Percentiles rank a stretch among this genome's conserved stretches.
These are phyloP conservation scores for Chiua virens DNA, from an alignment of 768 basidiomycete genomes.

Conservation along the genomic window DNA sequence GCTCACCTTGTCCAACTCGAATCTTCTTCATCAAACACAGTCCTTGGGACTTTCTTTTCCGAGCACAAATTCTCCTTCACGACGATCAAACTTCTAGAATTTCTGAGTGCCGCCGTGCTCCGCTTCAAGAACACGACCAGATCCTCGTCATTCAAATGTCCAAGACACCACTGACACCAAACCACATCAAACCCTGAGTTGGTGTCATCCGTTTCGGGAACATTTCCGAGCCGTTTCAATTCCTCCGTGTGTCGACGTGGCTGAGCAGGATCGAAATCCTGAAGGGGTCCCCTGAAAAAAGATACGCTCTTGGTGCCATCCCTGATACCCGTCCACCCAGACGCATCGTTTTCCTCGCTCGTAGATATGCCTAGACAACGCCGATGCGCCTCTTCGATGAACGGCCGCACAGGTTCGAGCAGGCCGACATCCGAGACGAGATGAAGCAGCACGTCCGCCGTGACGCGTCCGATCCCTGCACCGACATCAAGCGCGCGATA, in stretches of 20 bases:
- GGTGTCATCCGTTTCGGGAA: conserved; percentile 53
- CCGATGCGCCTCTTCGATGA: conserved; percentile 69
- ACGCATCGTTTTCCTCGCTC: conserved; percentile 29
- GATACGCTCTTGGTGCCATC: conserved; percentile 69
- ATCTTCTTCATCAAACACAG: conserved; percentile 81
- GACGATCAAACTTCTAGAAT: conserved; percentile 60
- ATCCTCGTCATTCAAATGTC: conserved; percentile 77
- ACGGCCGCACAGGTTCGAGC: conserved; percentile 81
- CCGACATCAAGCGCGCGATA: conserved; percentile 88
- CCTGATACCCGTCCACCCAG: conserved; percentile 66
- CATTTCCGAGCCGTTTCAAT: conserved; percentile 68
- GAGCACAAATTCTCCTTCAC: conserved; percentile 91
- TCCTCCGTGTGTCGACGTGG: conserved; percentile 39
- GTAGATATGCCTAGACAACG: conserved; percentile 37
- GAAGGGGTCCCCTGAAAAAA: conserved; percentile 77
- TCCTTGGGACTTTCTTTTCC: conserved; percentile 54
- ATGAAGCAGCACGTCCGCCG: conserved; percentile 83
- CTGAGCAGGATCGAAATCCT: conserved; percentile 72
- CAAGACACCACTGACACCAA: conserved; percentile 98
- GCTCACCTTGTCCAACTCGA: conserved; percentile 84
- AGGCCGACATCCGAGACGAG: conserved; percentile 86
- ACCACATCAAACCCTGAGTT: conserved; percentile 79
- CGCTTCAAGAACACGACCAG: conserved; percentile 74
- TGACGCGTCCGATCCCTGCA: conserved; percentile 93
- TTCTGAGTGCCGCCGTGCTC: conserved; percentile 59